Evolutionary conservation across 2,329 filamentous ascomycete genomes (phyloP).

Genomic region (Pseudogymnoascus sp.): DNA sequence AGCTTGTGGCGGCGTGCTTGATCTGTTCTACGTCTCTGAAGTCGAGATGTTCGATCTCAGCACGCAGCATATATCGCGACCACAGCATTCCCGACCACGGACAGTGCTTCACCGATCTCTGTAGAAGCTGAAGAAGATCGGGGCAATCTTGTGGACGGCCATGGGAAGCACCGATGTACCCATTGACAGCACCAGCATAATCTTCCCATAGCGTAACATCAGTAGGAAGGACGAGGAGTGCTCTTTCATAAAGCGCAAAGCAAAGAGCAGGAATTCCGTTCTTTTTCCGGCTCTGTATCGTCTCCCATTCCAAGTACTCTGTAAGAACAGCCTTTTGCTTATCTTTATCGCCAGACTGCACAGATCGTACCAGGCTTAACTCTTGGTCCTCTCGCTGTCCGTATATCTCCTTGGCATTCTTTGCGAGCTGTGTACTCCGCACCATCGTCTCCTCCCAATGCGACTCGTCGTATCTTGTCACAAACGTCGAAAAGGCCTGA

Average conservation of each 20-base stretch:
- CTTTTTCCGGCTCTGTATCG: constrained; percentile 51
- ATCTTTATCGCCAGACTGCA: constrained; percentile 46
- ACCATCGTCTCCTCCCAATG: constrained; percentile 70
- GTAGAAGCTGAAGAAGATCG: constrained; percentile 60
- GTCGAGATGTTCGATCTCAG: constrained; percentile 67
- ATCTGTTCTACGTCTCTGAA: constrained; percentile 80
- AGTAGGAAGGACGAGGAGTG: constrained; percentile 63
- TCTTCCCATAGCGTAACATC: constrained; percentile 77
- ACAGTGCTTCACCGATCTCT: constrained; percentile 80
- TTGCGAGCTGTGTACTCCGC: constrained; percentile 54
- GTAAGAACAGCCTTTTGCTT: constrained; percentile 44
- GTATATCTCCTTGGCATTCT: constrained; percentile 55
- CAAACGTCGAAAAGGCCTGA: constrained; percentile 64
- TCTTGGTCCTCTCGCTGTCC: constrained; percentile 61
- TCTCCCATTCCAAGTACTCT: constrained; percentile 83
- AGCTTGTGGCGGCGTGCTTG: constrained; percentile 86
- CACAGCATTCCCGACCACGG: constrained; percentile 88
- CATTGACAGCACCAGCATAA: constrained; percentile 39
- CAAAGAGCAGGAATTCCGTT: constrained; percentile 43
- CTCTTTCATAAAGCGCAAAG: constrained; percentile 68
- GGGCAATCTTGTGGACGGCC: constrained; percentile 30
- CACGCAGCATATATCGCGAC: constrained; percentile 79
- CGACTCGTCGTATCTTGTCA: constrained; percentile 61
- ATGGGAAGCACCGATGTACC: background rate
- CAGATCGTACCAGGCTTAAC: constrained; percentile 52